Conservation (phyloP, 768 basidiomycete genomes). For the Tylopilus subfusipes region DNA sequence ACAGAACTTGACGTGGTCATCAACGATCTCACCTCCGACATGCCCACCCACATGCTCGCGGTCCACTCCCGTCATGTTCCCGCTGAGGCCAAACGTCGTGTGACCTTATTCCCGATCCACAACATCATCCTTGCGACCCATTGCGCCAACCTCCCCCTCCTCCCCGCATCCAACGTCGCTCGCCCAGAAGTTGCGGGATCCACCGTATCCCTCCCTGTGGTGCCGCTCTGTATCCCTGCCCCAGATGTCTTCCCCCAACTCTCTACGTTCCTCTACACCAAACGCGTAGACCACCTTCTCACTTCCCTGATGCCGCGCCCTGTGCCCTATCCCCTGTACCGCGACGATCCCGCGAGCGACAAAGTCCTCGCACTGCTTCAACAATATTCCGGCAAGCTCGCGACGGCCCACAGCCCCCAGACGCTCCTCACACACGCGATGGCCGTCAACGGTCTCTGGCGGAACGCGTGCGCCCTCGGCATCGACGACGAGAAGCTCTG, state of each 20-base stretch:
- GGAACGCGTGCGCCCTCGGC: constrained; percentile 47
- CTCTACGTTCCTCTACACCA: constrained; percentile 65
- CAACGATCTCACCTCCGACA: constrained; percentile 30
- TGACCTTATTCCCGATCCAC: constrained; percentile 37
- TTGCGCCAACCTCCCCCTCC: constrained; percentile 29
- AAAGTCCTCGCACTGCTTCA: constrained; percentile 10
- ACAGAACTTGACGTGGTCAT: constrained; percentile 24
- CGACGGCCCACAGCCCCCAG: constrained; percentile 13
- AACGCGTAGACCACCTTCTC: constrained; percentile 56
- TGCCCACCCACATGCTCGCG: constrained; percentile 33
- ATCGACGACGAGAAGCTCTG: constrained; percentile 47
- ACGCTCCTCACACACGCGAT: constrained; percentile 36
- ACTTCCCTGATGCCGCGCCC: constrained; percentile 55
- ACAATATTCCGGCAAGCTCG: constrained; percentile 16
- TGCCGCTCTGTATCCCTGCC: constrained; percentile 68
- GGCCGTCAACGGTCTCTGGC: constrained; percentile 47
- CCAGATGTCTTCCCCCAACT: constrained; percentile 65
- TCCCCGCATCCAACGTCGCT: constrained; percentile 15
- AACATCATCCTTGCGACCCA: constrained; percentile 33
- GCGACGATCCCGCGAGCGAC: constrained; percentile 22
- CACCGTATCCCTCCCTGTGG: constrained; percentile 49
- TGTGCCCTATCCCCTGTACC: constrained; percentile 23
- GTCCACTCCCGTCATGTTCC: constrained; percentile 27
- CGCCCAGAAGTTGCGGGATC: constrained; percentile 16
- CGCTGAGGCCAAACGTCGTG: constrained; percentile 25